Evolutionary conservation across 2,329 filamentous ascomycete species (phyloP), one percentile per base, ranked within the genome.

Genomic region (Macrophomina tecta): DNA sequence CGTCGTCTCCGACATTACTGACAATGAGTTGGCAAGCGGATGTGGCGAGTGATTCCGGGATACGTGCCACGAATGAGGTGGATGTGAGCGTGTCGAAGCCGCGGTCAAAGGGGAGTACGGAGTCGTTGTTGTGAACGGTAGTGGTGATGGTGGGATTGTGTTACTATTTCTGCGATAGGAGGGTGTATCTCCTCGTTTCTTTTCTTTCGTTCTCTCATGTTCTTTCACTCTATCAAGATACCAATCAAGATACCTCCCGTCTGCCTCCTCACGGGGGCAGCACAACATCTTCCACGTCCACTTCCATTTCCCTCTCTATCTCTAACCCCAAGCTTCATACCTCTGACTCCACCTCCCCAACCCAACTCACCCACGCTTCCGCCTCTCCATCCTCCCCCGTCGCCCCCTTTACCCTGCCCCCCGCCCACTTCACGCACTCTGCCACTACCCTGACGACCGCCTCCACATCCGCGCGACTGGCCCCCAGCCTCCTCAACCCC

Each of bases 401-500:
- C 8, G 34, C 38, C 11, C 7, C 30, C 42, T 0, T 3, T 2
- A n/a, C 40, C 40, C 58, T 38, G 0, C 58, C 60, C 0, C 46
- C 45, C 30, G 52, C 64, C 64, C 64, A 65, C 6, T 12, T 40
- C 32, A 45, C 64, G 3, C 28, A 36, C 52, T 58, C 64, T 0
- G 14, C 45, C n/a, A 80, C 79, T 63, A 77, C 80, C 74, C 80
- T 76, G 66, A 81, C 78, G 11, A 82, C 71, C 0, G 62, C 72
- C 73, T 83, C 80, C 0, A 81, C 80, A 67, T 85, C 82, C 11
- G 79, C 79, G 28, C 72, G 74, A 9, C 76, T 80, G 0, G 85
- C 80, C 0, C 84, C 84, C 36, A 86, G 78, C 42, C 84, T 73
- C 46, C 84, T 73, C 0, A 78, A 81, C 0, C 84, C 84, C 36